Evolutionary conservation across 2,329 filamentous ascomycete genomes (phyloP).

Genomic region (Aplosporella prunicola): DNA sequence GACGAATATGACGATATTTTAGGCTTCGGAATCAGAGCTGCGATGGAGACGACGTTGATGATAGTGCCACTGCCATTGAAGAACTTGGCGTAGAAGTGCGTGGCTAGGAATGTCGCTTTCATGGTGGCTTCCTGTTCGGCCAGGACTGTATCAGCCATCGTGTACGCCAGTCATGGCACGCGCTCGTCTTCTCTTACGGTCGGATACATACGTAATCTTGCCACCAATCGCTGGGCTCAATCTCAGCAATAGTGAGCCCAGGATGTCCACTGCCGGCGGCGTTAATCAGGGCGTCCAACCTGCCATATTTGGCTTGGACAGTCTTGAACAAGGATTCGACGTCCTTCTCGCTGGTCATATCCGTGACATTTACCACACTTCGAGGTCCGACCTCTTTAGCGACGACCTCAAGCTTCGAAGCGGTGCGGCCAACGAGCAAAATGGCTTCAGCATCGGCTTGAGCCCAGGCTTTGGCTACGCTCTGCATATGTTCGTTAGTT

Average conservation of each 20-base stretch:
- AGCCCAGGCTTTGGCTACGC: conserved; percentile 21
- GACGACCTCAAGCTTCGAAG: conserved; percentile 11
- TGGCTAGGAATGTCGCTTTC: conserved; percentile 17
- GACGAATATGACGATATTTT: conserved; percentile 17
- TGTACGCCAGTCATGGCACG: neutral
- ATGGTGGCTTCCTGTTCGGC: conserved; percentile 17
- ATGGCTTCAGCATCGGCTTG: conserved; percentile 20
- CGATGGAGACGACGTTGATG: conserved; percentile 18
- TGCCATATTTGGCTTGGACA: conserved; percentile 15
- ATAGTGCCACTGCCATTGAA: conserved; percentile 17
- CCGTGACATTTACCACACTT: conserved; percentile 11
- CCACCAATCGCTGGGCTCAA: conserved; percentile 16
- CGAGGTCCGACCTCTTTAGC: conserved; percentile 11
- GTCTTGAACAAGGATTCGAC: conserved; percentile 14
- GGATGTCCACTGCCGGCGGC: conserved; percentile 14
- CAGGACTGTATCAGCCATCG: conserved; percentile 1
- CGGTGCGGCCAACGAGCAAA: conserved; percentile 22
- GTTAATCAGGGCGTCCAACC: conserved; percentile 19
- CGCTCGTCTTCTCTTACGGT: neutral
- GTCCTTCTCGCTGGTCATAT: conserved; percentile 14
- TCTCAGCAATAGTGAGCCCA: conserved; percentile 12
- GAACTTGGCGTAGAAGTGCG: conserved; percentile 17
- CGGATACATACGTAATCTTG: conserved; percentile 12
- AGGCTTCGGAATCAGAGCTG: conserved; percentile 15
- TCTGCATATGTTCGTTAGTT: conserved; percentile 12